phyloP scores from a whole-genome alignment of 1,284 basidiomycete genomes.

The Thecaphora frezii region DNA sequence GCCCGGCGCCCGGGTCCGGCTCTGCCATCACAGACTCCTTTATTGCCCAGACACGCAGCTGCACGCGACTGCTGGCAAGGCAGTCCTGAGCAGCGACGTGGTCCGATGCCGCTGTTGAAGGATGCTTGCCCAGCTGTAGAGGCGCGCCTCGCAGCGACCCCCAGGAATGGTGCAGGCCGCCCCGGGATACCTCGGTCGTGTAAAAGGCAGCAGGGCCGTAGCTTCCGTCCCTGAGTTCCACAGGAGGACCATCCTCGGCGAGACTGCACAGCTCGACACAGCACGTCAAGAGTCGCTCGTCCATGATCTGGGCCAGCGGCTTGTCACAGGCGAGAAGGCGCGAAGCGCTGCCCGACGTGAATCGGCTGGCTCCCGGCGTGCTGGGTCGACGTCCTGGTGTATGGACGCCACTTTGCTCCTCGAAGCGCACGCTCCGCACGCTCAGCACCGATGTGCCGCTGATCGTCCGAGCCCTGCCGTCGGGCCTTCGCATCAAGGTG shows the following conservation, averaged over 20 bases:
- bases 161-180: conserved; percentile 33
- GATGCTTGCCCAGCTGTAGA: too few relatives aligned
- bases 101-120: too few relatives aligned
- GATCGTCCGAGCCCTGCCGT: conserved; percentile 18
- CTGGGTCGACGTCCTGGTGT: background rate
- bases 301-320: conserved; percentile 26
- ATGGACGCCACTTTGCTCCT: conserved; percentile 4
- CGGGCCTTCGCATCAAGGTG: conserved; percentile 20
- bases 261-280: conserved; percentile 16
- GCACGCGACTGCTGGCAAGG: background rate
- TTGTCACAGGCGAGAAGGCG: conserved; percentile 26
- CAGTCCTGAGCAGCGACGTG: background rate
- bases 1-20: background rate
- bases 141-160: conserved; percentile 22
- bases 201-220: conserved; percentile 7
- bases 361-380: background rate
- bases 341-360: conserved; percentile 13
- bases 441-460: conserved; percentile 27
- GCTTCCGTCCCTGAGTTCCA: background rate
- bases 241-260: background rate
- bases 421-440: conserved; percentile 29
- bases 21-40: background rate
- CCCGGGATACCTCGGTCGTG: conserved; percentile 14
- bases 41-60: background rate
- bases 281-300: conserved; percentile 32